Evolutionary conservation across 805 yeast genomes (phyloP).

Genomic region (Starmerella sirachaensis): DNA sequence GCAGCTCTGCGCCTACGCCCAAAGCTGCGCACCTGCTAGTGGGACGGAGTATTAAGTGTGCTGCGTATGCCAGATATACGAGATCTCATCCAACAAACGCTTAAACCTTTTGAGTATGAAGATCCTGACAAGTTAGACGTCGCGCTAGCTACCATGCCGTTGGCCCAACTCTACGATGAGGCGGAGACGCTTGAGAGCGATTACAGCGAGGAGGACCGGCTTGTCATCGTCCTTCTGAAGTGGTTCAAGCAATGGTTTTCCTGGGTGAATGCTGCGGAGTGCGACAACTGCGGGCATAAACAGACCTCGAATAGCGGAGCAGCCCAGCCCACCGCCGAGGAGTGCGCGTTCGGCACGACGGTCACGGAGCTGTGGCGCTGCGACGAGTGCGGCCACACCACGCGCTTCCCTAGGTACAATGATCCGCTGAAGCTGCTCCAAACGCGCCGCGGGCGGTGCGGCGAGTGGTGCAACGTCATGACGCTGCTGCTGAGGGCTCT

Average conservation of each 20-base stretch:
- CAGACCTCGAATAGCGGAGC: constrained; percentile 33
- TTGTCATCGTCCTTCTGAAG: constrained; percentile 43
- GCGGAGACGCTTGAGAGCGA: constrained; percentile 37
- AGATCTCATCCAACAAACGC: no score
- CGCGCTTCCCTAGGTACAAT: constrained; percentile 69
- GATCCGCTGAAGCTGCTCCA: constrained; percentile 49
- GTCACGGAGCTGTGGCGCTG: constrained; percentile 58
- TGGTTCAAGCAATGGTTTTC: constrained; percentile 74
- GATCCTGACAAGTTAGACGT: constrained; percentile 36
- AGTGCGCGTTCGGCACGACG: constrained; percentile 40
- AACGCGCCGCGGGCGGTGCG: constrained; percentile 71
- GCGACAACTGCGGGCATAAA: constrained; percentile 41
- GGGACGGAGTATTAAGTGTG: no score
- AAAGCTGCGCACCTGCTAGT: no score
- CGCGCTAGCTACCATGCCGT: constrained; percentile 53
- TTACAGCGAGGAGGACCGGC: constrained; percentile 42
- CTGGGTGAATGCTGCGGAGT: constrained; percentile 69
- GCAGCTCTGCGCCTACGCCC: no score
- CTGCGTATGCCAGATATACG: no score
- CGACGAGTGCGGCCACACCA: constrained; percentile 33
- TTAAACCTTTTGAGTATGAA: constrained; percentile 28
- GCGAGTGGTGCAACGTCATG: constrained; percentile 90
- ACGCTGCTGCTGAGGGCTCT: constrained; percentile 56
- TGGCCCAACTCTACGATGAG: constrained; percentile 44
- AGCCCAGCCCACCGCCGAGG: constrained; percentile 36